Conservation (phyloP, 176 grass and related monocot genomes). For the Musa troglodytarum region DNA sequence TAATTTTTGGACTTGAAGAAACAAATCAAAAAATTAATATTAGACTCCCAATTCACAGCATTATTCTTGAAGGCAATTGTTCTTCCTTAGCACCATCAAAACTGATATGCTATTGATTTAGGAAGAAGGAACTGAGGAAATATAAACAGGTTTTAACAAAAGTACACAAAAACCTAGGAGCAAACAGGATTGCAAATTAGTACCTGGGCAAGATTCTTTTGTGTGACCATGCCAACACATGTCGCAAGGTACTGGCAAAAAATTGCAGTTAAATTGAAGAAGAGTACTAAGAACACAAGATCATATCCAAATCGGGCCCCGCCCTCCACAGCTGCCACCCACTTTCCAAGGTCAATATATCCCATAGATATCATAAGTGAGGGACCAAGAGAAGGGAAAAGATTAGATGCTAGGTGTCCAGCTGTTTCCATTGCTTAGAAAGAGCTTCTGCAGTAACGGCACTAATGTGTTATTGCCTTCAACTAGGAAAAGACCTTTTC, state of each 20-base stretch:
- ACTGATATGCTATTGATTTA: background rate
- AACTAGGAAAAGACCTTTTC: background rate
- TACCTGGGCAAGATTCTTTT: constrained; percentile 20
- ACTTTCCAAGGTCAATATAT: constrained; percentile 24
- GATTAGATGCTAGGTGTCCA: background rate
- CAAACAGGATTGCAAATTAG: background rate
- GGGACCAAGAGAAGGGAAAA: constrained; percentile 4
- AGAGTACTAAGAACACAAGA: constrained; percentile 7
- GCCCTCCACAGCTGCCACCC: constrained; percentile 10
- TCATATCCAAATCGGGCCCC: constrained; percentile 4
- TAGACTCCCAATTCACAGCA: background rate
- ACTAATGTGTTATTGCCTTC: background rate
- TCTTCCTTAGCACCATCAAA: background rate
- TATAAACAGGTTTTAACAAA: too few relatives aligned
- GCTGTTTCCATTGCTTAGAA: constrained; percentile 4
- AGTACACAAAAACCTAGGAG: background rate
- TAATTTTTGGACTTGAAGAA: too few relatives aligned
- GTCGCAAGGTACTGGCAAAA: constrained; percentile 19
- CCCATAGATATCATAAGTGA: constrained; percentile 11
- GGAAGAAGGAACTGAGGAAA: background rate
- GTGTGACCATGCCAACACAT: constrained; percentile 11
- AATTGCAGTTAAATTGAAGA: constrained; percentile 18
- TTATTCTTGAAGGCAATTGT: background rate
- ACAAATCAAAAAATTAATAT: background rate
- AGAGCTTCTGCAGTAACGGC: background rate